Base-by-base conservation (phyloP, 495 filamentous ascomycete species). In the Glutinoglossum americanum region DNA sequence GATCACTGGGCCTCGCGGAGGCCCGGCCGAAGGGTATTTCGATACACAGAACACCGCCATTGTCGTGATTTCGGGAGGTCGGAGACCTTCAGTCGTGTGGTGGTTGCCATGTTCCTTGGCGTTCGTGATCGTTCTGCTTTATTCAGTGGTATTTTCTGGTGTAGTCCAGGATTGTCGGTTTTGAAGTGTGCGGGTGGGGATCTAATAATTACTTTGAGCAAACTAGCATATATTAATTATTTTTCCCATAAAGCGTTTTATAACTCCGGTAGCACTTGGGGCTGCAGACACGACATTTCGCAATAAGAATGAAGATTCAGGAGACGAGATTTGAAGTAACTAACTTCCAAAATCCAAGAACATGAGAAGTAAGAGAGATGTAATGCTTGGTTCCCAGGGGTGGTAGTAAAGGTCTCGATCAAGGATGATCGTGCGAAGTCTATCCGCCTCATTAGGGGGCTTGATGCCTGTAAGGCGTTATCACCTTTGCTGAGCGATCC, bases 281-380 rank as follows among this genome's bases (percentile, higher is more conserved):
- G 30, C 9, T 33, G 30, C 30, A 33, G 30, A 3, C 3, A 33
- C 30, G 9, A 33, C 30, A 33, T 33, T 33, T 33, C 9, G 30
- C 30, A 9, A 33, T 33, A 33, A 9, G 30, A 33, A 33, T 33
- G 59, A 1, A 72, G 44, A 39, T 64, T 68, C 0, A 71, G 72
- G 7, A 74, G 65, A 1, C 70, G 63, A 3, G 70, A 64, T 62
- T 70, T n/a, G n/a, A n/a, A n/a, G n/a, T n/a, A n/a, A n/a, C n/a
- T n/a, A n/a, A n/a, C n/a, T n/a, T n/a, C n/a, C n/a, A n/a, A n/a
- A n/a, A n/a, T n/a, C n/a, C n/a, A n/a, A n/a, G n/a, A n/a, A 67
- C 6, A 65, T 68, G 0, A 72, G 64, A 30, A 69, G 64, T n/a
- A 72, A 41, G 0, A 70, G 67, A 19, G n/a, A n/a, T n/a, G n/a